These are phyloP conservation scores for Cinchona pubescens DNA, from an alignment of 257 asterid species.

Conservation along the genomic window DNA sequence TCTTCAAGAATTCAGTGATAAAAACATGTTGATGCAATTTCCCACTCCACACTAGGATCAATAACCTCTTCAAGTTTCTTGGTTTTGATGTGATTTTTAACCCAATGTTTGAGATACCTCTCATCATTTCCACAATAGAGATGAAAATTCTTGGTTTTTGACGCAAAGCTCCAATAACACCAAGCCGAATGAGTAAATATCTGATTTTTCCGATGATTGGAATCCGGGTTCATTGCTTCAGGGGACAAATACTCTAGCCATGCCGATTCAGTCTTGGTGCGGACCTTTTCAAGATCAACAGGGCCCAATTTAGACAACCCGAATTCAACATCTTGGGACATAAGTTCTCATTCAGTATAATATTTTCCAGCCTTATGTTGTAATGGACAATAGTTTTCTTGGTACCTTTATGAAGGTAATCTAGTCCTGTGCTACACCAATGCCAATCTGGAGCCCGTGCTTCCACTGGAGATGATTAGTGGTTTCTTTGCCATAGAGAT, in stretches of 20 bases:
- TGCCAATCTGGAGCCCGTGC: slow-evolving; percentile 9
- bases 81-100: background rate
- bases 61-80: background rate
- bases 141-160: background rate
- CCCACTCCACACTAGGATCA: background rate
- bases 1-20: background rate
- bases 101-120: background rate
- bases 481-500: background rate
- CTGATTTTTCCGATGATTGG: background rate
- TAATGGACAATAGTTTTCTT: background rate
- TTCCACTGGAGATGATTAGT: slow-evolving; percentile 6
- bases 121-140: background rate
- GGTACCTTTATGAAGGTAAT: slow-evolving; percentile 2
- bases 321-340: background rate
- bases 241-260: background rate
- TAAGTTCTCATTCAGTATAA: background rate
- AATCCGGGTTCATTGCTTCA: background rate
- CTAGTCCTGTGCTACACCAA: slow-evolving; percentile 12
- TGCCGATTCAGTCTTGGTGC: background rate
- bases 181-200: slow-evolving; percentile 11
- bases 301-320: background rate
- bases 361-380: background rate
- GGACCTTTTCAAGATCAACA: background rate
- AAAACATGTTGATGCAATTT: slow-evolving; percentile 1
- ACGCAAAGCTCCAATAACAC: slow-evolving; percentile 7